phyloP scores from a whole-genome alignment of 371 early-diverging fungal species.

The Apophysomyces trapeziformis region DNA sequence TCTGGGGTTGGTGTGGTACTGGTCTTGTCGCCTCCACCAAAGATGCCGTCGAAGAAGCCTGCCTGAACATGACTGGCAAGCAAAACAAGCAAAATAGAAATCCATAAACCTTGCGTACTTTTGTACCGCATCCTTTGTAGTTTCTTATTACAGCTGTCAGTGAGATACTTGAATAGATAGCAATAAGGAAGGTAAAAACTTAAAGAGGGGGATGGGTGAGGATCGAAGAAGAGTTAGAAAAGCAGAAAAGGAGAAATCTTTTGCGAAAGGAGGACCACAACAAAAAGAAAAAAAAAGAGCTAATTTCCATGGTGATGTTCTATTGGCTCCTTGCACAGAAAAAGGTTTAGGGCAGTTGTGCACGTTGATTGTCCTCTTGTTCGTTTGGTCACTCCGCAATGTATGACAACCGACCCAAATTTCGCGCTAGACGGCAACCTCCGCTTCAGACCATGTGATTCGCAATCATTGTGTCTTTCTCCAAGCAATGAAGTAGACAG shows the following conservation, averaged over 20 bases:
- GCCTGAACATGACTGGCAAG: constrained; percentile 20
- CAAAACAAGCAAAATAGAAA: constrained; percentile 17
- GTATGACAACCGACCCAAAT: neutral
- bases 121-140: constrained; percentile 11
- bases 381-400: constrained; percentile 4
- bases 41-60: constrained; percentile 12
- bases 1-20: constrained; percentile 11
- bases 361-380: constrained; percentile 9
- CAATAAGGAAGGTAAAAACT: neutral
- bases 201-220: constrained; percentile 9
- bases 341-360: constrained; percentile 5
- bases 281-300: neutral
- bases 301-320: neutral
- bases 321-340: constrained; percentile 2
- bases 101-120: constrained; percentile 16
- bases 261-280: constrained; percentile 1
- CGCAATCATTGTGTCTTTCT: neutral
- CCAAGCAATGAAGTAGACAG: too few species aligned
- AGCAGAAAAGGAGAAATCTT: neutral
- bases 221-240: constrained; percentile 5
- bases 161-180: constrained; percentile 9
- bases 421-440: neutral
- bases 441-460: constrained; percentile 7
- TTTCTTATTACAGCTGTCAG: neutral
- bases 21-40: constrained; percentile 11